Conservation (phyloP, 805 yeast species). For the Saturnispora diversa region DNA sequence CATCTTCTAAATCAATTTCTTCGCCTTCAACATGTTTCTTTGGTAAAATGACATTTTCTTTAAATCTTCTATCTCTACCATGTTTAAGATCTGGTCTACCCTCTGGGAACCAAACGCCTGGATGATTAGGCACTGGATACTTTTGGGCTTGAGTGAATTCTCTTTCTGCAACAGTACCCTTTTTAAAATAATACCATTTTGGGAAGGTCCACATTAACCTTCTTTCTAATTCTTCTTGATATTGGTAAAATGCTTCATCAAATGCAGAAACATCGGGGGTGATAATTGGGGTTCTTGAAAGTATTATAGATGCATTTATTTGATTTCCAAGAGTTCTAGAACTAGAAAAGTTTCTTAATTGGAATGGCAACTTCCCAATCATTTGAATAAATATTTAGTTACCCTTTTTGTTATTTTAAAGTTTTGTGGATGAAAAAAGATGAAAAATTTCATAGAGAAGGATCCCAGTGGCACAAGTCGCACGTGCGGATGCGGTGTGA, state of each 20-base stretch:
- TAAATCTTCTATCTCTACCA: constrained; percentile 78
- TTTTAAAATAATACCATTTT: constrained; percentile 80
- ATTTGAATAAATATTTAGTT: too few species aligned
- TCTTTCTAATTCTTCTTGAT: constrained; percentile 79
- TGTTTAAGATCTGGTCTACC: constrained; percentile 84
- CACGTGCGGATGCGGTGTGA: too few species aligned
- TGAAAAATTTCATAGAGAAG: neutral
- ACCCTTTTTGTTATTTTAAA: too few species aligned
- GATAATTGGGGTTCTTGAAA: constrained; percentile 78
- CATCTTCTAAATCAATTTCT: constrained; percentile 38
- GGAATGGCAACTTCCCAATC: neutral
- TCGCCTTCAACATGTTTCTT: constrained; percentile 30
- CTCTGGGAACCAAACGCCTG: constrained; percentile 68
- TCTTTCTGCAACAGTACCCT: constrained; percentile 84
- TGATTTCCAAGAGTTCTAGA: neutral
- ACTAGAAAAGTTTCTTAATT: constrained; percentile 2
- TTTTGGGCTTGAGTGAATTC: constrained; percentile 66
- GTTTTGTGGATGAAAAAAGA: too few species aligned
- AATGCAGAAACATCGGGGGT: constrained; percentile 69
- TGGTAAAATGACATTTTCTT: constrained; percentile 74
- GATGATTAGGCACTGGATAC: constrained; percentile 64
- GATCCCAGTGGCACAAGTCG: neutral
- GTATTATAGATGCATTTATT: constrained; percentile 2
- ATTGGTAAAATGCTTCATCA: constrained; percentile 67
- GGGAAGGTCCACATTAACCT: constrained; percentile 98